Evolutionary conservation across 257 asterid genomes (phyloP).

Genomic region (Orobanche coerulescens): DNA sequence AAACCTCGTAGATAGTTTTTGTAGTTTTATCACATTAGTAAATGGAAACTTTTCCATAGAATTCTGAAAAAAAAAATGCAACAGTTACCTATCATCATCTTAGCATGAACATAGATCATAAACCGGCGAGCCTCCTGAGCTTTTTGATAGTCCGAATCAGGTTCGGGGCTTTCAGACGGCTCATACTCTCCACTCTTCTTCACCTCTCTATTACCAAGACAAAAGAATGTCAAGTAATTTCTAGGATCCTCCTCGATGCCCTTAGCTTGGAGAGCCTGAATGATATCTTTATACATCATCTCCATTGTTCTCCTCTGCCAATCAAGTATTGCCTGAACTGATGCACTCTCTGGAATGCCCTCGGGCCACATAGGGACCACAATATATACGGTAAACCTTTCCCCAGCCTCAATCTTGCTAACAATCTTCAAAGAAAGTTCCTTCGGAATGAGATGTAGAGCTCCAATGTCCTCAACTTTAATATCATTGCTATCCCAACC

Average conservation of each 20-base stretch:
- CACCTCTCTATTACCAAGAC: constrained; percentile 82
- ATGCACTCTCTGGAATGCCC: constrained; percentile 87
- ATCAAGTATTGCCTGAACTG: constrained; percentile 91
- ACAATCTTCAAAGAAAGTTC: constrained; percentile 82
- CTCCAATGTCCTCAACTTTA: constrained; percentile 83
- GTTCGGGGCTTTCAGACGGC: constrained; percentile 75
- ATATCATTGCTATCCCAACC: constrained; percentile 64
- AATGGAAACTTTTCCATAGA: no score
- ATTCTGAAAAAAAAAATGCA: neutral
- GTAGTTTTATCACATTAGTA: no score
- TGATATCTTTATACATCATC: constrained; percentile 82
- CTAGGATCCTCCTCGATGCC: constrained; percentile 81
- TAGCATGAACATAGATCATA: constrained; percentile 94
- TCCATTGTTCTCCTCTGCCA: constrained; percentile 94
- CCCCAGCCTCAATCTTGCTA: constrained; percentile 90
- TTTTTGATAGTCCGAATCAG: constrained; percentile 65
- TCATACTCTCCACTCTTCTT: constrained; percentile 81
- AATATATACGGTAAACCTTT: constrained; percentile 72
- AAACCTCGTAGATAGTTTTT: no score
- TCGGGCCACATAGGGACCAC: constrained; percentile 99
- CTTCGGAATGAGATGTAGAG: constrained; percentile 72
- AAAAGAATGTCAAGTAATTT: constrained; percentile 77
- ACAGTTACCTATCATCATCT: constrained; percentile 84
- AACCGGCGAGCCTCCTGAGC: constrained; percentile 98
- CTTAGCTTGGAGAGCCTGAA: constrained; percentile 68